Conservation (phyloP, 768 basidiomycete species). For the Mycena leptocephala region DNA sequence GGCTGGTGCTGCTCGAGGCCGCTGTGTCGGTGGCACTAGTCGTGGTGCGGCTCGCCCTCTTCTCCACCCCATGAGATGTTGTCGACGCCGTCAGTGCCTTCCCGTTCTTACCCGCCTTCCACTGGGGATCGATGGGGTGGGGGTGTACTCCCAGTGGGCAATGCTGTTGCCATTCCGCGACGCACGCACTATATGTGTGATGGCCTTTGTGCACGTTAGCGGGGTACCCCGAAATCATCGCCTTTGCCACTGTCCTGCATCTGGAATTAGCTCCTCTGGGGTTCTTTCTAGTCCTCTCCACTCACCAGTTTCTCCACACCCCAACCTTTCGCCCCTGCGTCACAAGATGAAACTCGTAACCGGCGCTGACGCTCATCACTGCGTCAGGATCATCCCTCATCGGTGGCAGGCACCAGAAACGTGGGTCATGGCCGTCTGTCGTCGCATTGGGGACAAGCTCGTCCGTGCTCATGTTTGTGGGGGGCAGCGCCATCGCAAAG, state of each 20-base stretch:
- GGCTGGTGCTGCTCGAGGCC: no score
- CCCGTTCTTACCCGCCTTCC: not conserved
- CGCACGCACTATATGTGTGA: not conserved
- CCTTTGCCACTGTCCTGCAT: not conserved
- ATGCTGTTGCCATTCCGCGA: not conserved
- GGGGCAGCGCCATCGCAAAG: no score
- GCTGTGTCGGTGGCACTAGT: no score
- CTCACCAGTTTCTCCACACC: not conserved
- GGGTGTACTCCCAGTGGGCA: constrained; percentile 5
- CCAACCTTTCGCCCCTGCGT: not conserved
- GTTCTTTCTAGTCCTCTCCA: not conserved
- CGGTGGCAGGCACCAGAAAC: constrained; percentile 3
- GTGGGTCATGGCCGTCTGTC: not conserved
- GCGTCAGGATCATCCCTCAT: not conserved
- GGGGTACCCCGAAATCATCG: not conserved
- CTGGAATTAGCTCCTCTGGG: not conserved
- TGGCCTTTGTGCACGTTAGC: not conserved
- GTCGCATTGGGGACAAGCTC: not conserved
- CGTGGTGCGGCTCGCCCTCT: no score
- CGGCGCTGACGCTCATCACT: not conserved
- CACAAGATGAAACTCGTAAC: not conserved
- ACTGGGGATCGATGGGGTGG: not conserved
- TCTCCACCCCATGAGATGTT: no score
- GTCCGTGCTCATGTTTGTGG: not conserved
- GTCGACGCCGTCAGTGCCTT: not conserved